Evolutionary conservation across 2,329 filamentous ascomycete genomes (phyloP), one percentile per base, ranked within the genome.

Genomic region (Aspergillus transmontanensis): DNA sequence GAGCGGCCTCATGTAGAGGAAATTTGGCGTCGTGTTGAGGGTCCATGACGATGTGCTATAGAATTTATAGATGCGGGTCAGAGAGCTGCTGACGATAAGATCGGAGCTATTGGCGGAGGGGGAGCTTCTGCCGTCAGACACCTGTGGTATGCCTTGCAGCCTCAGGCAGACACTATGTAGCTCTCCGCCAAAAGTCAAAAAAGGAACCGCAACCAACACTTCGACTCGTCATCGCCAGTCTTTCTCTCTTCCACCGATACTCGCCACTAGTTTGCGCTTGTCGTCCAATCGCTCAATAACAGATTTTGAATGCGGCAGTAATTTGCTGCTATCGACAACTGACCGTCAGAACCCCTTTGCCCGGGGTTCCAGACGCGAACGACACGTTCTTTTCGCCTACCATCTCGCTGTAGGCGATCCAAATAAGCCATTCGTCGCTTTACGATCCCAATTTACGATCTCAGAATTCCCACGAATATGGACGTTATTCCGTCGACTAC

Each of bases 1-100:
- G 87, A 65, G 90, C 90, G 48, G 94, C 94, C 68, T 91, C 91
- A 75, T 98, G 94, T 50, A 97, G 89, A 32, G 93, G 90, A 71
- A 89, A 97, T 71, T 90, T 92, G 58, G 88, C 82, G 63, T 81
- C 77, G 55, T 81, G 78, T 60, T 79, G 76, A 12, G 76, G 65
- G 63, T 79, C 73, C 79, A 81, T 82, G 45, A 77, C 62, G 68
- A 54, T n/a, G 26, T 51, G 48, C n/a, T 51, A 21, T 51, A 32
- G 48, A 51, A 51, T 34, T 21, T 21, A 51, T 53, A 59, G 57
- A 45, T 65, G 63, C 54, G 46, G 60, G 59, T 53, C 43, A 36
- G 43, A 43, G 45, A 58, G 26, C 32, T 32, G 56, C 23, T 56
- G 32, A 57, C 30, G 69, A 71, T 71, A 69, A 69, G 68, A 70